These are phyloP conservation scores for Solanum sitiens DNA, from an alignment of 257 asterid species.

Conservation along the genomic window DNA sequence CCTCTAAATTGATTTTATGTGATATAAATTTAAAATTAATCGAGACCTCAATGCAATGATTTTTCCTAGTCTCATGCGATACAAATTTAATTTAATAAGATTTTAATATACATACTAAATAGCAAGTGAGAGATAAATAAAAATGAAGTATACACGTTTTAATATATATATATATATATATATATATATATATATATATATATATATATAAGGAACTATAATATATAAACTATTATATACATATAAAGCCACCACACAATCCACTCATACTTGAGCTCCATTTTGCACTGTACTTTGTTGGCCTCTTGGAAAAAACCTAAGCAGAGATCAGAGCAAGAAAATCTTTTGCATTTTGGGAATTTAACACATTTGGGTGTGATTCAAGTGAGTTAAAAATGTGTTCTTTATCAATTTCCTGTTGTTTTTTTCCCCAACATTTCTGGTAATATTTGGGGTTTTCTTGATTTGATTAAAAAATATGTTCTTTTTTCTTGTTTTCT, in stretches of 20 bases:
- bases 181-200: no score
- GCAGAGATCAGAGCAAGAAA: not conserved
- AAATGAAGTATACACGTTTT: not conserved
- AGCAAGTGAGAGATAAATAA: no score
- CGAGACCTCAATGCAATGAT: rapidly evolving
- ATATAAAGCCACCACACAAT: not conserved
- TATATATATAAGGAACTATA: no score
- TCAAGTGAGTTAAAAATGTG: not conserved
- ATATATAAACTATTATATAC: not conserved
- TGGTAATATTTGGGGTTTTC: not conserved
- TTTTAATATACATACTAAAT: no score
- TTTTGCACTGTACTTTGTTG: not conserved
- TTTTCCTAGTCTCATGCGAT: rapidly evolving
- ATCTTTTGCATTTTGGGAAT: not conserved
- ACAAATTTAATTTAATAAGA: rapidly evolving
- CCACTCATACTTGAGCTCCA: not conserved
- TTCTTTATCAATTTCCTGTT: not conserved
- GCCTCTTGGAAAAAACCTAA: not conserved
- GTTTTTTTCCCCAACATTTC: not conserved
- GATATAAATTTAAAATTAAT: rapidly evolving
- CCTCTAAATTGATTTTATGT: rapidly evolving
- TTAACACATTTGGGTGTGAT: not conserved
- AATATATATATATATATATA: no score
- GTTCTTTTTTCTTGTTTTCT: not conserved
- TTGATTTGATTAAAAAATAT: not conserved